phyloP scores from a whole-genome alignment of 805 yeast species.

The Starmera amethionina region DNA sequence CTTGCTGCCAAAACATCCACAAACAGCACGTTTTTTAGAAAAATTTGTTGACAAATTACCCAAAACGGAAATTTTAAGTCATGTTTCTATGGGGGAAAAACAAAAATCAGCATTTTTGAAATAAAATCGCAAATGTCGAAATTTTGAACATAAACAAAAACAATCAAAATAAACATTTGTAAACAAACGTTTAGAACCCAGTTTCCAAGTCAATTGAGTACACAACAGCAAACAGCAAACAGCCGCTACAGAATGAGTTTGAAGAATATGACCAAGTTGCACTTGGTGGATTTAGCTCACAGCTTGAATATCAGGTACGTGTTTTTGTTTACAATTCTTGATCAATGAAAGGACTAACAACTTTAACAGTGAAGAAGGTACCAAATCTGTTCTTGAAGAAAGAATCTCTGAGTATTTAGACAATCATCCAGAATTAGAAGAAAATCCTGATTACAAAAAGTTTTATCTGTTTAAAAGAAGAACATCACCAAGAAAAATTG shows the following conservation, averaged over 20 bases:
- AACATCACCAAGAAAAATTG: constrained; percentile 18
- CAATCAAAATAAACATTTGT: constrained; percentile 1
- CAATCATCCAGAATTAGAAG: constrained; percentile 21
- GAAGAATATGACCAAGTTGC: constrained; percentile 25
- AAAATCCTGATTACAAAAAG: constrained; percentile 13
- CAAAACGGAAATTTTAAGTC: too few relatives aligned
- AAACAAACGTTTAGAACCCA: constrained; percentile 1
- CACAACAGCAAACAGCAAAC: too few relatives aligned
- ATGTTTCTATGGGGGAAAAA: too few relatives aligned
- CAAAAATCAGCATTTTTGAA: too few relatives aligned
- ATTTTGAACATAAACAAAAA: constrained; percentile 1
- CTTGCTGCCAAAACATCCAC: too few relatives aligned
- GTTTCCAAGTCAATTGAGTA: too few relatives aligned
- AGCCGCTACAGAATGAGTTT: constrained; percentile 18
- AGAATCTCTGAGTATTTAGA: constrained; percentile 19
- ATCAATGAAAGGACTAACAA: too few relatives aligned
- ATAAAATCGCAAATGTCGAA: background rate
- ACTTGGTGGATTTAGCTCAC: constrained; percentile 25
- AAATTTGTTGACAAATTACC: too few relatives aligned
- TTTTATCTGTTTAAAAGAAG: constrained; percentile 17
- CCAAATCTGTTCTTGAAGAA: constrained; percentile 20
- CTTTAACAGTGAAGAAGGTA: constrained; percentile 16
- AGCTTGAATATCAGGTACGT: constrained; percentile 25
- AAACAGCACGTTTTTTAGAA: too few relatives aligned
- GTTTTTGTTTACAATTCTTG: constrained; percentile 1